A percentile compares a stretch with the other conserved stretches of the same genome.
phyloP scores from a whole-genome alignment of 768 basidiomycete species.

The Collybiopsis confluens region DNA sequence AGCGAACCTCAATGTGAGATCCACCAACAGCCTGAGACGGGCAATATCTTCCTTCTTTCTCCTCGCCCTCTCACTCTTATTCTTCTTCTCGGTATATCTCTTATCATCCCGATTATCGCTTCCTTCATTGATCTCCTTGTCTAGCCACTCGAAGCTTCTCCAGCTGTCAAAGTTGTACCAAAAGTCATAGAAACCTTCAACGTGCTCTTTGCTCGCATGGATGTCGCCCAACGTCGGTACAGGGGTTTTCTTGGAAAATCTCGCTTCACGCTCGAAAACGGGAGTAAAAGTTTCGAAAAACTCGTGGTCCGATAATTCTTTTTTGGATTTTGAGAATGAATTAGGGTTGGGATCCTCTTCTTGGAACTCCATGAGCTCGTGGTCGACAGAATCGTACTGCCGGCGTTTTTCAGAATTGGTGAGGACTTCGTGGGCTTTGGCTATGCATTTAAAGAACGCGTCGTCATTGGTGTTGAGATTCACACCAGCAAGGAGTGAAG shows the following conservation, averaged over 20 bases:
- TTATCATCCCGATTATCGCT: conserved; percentile 98
- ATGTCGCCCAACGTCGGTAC: conserved; percentile 75
- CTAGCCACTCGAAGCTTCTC: conserved; percentile 95
- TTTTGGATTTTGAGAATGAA: conserved; percentile 51
- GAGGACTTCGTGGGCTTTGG: conserved; percentile 95
- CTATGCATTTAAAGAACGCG: conserved; percentile 99
- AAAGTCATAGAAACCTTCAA: conserved; percentile 95
- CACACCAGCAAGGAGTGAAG: conserved; percentile 43
- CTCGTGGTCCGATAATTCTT: conserved; percentile 37
- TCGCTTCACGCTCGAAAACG: conserved; percentile 88
- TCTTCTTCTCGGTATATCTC: conserved; percentile 99
- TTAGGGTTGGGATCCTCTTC: conserved; percentile 68
- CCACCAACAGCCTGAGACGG: conserved; percentile 81
- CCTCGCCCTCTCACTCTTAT: conserved; percentile 93
- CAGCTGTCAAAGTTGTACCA: conserved; percentile 99
- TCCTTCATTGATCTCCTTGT: conserved; percentile 98
- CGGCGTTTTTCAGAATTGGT: conserved; percentile 81
- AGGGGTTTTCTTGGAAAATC: conserved; percentile 84
- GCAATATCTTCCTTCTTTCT: conserved; percentile 97
- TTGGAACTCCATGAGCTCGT: conserved; percentile 65
- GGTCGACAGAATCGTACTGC: conserved; percentile 97
- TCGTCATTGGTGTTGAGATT: conserved; percentile 91
- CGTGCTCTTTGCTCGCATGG: conserved; percentile 72
- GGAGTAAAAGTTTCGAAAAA: conserved; percentile 76
- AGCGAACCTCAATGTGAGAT: conserved; percentile 62